phyloP scores from a whole-genome alignment of 176 grass and related monocot species.

The Phoenix roebelenii region DNA sequence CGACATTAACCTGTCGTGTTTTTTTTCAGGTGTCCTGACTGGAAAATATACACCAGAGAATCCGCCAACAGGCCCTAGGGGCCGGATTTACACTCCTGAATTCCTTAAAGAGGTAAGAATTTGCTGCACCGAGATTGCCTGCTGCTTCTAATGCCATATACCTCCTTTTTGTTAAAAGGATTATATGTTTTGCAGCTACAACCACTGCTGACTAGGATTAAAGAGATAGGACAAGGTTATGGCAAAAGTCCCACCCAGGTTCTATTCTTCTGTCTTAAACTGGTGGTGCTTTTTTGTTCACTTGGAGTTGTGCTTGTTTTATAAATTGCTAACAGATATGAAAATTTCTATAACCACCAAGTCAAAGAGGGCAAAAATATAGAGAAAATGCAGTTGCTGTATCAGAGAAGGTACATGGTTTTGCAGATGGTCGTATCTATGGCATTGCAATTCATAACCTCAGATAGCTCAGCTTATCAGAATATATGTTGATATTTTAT shows the following conservation, averaged over 20 bases:
- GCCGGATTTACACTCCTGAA: conserved; percentile 48
- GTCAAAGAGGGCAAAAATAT: too few relatives aligned
- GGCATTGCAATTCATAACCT: too few relatives aligned
- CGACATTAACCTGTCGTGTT: not conserved
- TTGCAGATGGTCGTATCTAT: too few relatives aligned
- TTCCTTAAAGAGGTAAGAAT: conserved; percentile 43
- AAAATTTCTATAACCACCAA: too few relatives aligned
- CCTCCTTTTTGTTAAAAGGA: conserved; percentile 1
- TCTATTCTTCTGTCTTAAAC: not conserved
- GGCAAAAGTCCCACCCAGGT: conserved; percentile 79
- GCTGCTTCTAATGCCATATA: not conserved
- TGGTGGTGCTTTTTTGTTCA: too few relatives aligned
- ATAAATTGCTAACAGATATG: too few relatives aligned
- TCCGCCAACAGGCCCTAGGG: conserved; percentile 57
- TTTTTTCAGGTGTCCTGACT: conserved; percentile 45
- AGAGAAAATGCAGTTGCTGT: too few relatives aligned
- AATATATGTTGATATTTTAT: too few relatives aligned
- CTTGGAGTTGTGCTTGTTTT: too few relatives aligned
- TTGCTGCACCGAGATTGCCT: not conserved
- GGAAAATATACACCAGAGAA: conserved; percentile 71
- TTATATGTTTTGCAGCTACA: conserved; percentile 51
- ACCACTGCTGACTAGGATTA: conserved; percentile 71
- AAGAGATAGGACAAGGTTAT: conserved; percentile 71
- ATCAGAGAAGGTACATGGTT: too few relatives aligned
- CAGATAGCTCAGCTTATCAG: too few relatives aligned